Conservation (phyloP, 108 stramenopile species). For the Pseudonitzschia multistriata region DNA sequence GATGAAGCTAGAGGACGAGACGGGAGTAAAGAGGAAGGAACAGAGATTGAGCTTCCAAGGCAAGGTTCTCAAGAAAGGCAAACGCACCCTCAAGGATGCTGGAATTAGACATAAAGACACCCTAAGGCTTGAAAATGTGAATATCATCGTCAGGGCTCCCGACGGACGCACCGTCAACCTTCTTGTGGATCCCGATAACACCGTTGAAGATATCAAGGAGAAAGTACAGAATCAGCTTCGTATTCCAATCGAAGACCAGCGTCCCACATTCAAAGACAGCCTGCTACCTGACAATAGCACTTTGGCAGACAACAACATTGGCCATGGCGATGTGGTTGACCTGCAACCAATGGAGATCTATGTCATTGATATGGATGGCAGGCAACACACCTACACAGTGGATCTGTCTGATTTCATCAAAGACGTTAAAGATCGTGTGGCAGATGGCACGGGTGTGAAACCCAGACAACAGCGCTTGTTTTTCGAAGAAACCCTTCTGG, state of each 20-base stretch:
- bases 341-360: conserved; percentile 31
- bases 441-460: conserved; percentile 11
- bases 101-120: conserved; percentile 19
- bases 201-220: conserved; percentile 19
- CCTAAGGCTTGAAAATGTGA: conserved; percentile 16
- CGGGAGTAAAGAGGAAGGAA: conserved; percentile 6
- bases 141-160: conserved; percentile 17
- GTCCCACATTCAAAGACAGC: conserved; percentile 5
- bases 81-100: conserved; percentile 19
- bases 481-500: conserved; percentile 15
- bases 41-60: conserved; percentile 16
- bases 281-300: conserved; percentile 11
- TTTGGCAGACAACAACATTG: conserved; percentile 15
- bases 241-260: conserved; percentile 88
- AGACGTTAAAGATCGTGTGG: conserved; percentile 8
- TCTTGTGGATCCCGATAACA: conserved; percentile 27
- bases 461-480: conserved; percentile 13
- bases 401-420: conserved; percentile 12
- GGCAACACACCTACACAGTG: conserved; percentile 10
- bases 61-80: background rate
- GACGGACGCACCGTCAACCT: conserved; percentile 18
- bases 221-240: conserved; percentile 86
- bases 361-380: conserved; percentile 28
- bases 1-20: conserved; percentile 8
- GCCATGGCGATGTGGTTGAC: conserved; percentile 24